Conservation (phyloP, 257 asterid genomes). For the Solanum bulbocastanum region DNA sequence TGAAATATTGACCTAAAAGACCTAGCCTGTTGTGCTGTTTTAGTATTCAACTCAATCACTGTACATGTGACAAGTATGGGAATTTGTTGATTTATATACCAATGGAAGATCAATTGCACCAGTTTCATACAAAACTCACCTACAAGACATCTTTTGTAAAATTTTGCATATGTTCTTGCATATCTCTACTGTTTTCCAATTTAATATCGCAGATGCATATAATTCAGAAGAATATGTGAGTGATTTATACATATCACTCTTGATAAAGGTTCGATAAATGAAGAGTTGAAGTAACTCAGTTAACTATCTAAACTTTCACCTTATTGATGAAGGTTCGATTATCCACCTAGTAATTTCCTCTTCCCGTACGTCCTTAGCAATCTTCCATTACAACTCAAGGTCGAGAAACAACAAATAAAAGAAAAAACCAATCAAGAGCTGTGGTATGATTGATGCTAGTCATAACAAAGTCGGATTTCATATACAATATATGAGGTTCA, state of each 20-base stretch:
- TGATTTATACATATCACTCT: background rate
- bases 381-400: too few species aligned
- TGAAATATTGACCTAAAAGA: background rate
- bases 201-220: background rate
- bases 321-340: background rate
- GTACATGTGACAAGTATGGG: background rate
- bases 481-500: background rate
- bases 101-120: background rate
- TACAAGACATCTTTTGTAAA: background rate
- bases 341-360: background rate
- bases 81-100: background rate
- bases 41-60: background rate
- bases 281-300: background rate
- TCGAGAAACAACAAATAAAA: too few species aligned
- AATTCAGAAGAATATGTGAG: background rate
- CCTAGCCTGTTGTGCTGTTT: background rate
- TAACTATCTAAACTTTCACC: background rate
- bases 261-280: background rate
- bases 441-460: too few species aligned
- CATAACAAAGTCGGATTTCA: background rate
- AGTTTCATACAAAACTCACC: background rate
- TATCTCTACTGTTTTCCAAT: background rate
- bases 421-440: too few species aligned
- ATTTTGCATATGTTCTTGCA: background rate
- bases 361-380: too few species aligned